Evolutionary conservation across 768 basidiomycete species (phyloP).

Genomic region (Auricularia cornea): DNA sequence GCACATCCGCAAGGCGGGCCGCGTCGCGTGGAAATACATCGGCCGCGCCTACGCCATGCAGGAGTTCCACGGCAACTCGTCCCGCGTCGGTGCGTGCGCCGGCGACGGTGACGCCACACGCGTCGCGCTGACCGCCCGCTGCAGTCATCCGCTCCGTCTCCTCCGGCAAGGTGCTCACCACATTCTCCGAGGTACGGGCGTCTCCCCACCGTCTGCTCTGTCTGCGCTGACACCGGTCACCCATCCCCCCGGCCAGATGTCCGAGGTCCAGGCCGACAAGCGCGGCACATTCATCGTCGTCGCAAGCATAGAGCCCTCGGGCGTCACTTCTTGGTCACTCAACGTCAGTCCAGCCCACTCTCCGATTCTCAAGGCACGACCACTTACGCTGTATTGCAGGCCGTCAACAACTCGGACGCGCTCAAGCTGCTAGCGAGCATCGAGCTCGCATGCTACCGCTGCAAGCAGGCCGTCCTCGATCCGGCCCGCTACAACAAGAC

Average conservation of each 20-base stretch:
- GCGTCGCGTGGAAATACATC: slow-evolving; percentile 73
- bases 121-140: neutral
- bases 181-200: slow-evolving; percentile 58
- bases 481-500: slow-evolving; percentile 56
- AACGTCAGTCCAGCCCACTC: slow-evolving; percentile 43
- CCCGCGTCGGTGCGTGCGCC: slow-evolving; percentile 60
- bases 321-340: slow-evolving; percentile 78
- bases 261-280: slow-evolving; percentile 77
- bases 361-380: slow-evolving; percentile 8
- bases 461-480: slow-evolving; percentile 58
- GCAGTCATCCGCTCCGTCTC: slow-evolving; percentile 57
- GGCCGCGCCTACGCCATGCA: slow-evolving; percentile 71
- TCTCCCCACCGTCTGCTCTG: slow-evolving; percentile 4
- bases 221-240: slow-evolving; percentile 8
- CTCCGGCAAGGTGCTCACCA: slow-evolving; percentile 57
- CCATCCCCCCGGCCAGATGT: slow-evolving; percentile 32
- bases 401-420: slow-evolving; percentile 75
- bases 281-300: slow-evolving; percentile 83
- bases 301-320: slow-evolving; percentile 63
- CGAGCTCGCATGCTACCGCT: slow-evolving; percentile 75
- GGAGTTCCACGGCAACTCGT: slow-evolving; percentile 66
- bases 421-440: slow-evolving; percentile 74
- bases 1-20: slow-evolving; percentile 70
- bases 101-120: neutral
- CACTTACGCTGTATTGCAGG: slow-evolving; percentile 33